Conservation (phyloP, 495 filamentous ascomycete species). For the Parathielavia appendiculata region DNA sequence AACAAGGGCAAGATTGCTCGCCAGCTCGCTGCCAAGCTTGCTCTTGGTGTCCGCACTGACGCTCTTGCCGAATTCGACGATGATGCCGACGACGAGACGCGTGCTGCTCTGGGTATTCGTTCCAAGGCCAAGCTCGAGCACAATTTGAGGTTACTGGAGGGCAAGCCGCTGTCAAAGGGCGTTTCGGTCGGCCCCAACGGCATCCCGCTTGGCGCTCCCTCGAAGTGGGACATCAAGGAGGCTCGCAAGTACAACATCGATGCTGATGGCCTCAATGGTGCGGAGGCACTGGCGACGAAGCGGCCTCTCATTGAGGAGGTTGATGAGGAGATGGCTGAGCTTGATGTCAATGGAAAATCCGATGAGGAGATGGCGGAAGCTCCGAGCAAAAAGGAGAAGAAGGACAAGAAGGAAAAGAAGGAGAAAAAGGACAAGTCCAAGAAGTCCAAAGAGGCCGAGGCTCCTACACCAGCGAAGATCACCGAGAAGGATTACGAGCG, state of each 20-base stretch:
- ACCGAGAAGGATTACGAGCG: conserved; percentile 48
- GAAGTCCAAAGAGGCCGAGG: conserved; percentile 29
- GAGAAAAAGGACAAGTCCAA: conserved; percentile 14
- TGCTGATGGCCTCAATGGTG: conserved; percentile 73
- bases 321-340: conserved; percentile 54
- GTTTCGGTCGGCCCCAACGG: conserved; percentile 71
- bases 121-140: conserved; percentile 77
- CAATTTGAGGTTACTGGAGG: conserved; percentile 78
- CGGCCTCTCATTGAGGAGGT: conserved; percentile 51
- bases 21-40: conserved; percentile 88
- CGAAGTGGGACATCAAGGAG: conserved; percentile 90
- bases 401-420: conserved; percentile 24
- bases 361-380: conserved; percentile 27
- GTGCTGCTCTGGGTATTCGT: conserved; percentile 66
- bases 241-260: conserved; percentile 94
- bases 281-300: conserved; percentile 64
- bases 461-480: conserved; percentile 39
- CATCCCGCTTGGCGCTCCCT: conserved; percentile 46
- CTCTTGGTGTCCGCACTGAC: conserved; percentile 89
- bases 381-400: conserved; percentile 36
- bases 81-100: conserved; percentile 78
- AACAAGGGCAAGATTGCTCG: conserved; percentile 99
- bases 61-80: conserved; percentile 74
- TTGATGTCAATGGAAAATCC: conserved; percentile 30
- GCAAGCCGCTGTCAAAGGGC: conserved; percentile 79